Conservation (phyloP, 2,329 filamentous ascomycete genomes). For the Botrytis deweyae region DNA sequence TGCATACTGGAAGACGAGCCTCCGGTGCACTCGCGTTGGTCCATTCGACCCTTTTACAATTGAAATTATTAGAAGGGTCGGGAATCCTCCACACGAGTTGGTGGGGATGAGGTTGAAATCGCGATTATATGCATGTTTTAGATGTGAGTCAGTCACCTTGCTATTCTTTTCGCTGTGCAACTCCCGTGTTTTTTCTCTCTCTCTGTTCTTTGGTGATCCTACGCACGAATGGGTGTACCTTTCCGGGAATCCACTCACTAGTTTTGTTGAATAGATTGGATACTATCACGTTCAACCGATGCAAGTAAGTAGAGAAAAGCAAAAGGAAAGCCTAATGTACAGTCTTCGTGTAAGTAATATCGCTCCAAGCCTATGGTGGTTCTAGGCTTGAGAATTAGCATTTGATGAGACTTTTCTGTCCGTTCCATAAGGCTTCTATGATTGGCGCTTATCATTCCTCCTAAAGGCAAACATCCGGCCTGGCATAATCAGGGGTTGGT, state of each 20-base stretch:
- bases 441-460: background rate
- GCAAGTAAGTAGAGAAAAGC: background rate
- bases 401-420: background rate
- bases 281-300: background rate
- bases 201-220: background rate
- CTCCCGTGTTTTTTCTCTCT: background rate
- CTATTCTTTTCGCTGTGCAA: background rate
- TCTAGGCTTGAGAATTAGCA: background rate
- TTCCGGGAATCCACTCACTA: background rate
- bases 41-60: background rate
- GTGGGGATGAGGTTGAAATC: background rate
- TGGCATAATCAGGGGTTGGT: background rate
- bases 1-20: slow-evolving; percentile 2
- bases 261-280: background rate
- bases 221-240: background rate
- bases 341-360: background rate
- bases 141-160: background rate
- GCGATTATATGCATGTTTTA: background rate
- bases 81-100: background rate
- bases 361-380: background rate
- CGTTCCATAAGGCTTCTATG: background rate
- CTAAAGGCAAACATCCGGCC: background rate
- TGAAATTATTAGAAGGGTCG: background rate
- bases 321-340: background rate
- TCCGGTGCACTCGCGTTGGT: background rate